Percentiles rank a stretch among this genome's conserved stretches.
These are phyloP conservation scores for Fusarium sp. DNA, from an alignment of 2,329 filamentous ascomycete species.

Conservation along the genomic window DNA sequence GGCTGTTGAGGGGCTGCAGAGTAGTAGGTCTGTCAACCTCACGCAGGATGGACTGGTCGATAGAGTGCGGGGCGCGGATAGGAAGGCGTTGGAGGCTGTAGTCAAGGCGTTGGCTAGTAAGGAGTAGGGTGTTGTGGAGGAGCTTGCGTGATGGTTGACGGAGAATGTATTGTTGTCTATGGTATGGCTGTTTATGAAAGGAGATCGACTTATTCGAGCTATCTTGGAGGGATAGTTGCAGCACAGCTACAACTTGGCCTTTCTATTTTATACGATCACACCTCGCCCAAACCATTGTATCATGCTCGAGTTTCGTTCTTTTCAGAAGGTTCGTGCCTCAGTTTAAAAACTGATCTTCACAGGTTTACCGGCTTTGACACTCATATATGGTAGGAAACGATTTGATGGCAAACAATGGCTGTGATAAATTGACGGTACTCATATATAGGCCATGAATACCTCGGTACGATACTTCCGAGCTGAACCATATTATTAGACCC, in stretches of 20 bases:
- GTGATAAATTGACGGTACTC: no score
- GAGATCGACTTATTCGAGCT: no score
- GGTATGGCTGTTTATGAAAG: background rate
- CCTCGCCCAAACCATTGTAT: background rate
- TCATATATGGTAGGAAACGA: no score
- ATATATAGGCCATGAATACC: background rate
- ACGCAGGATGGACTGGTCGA: conserved; percentile 48
- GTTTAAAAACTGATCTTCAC: background rate
- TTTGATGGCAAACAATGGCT: no score
- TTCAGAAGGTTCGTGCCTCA: background rate
- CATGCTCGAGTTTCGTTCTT: background rate
- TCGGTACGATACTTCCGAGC: background rate
- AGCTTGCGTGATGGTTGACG: background rate
- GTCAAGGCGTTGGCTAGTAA: conserved; percentile 44
- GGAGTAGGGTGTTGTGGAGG: background rate
- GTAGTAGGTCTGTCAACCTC: conserved; percentile 40
- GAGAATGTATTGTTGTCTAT: background rate
- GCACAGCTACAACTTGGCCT: background rate
- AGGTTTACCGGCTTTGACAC: background rate
- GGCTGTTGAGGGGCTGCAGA: conserved; percentile 38
- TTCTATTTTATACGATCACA: background rate
- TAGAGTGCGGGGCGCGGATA: conserved; percentile 50
- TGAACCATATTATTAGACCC: background rate
- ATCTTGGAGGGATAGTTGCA: background rate
- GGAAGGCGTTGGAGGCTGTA: conserved; percentile 45